phyloP scores from a whole-genome alignment of 148 eudicot species.

The Vaccinium macrocarpon region DNA sequence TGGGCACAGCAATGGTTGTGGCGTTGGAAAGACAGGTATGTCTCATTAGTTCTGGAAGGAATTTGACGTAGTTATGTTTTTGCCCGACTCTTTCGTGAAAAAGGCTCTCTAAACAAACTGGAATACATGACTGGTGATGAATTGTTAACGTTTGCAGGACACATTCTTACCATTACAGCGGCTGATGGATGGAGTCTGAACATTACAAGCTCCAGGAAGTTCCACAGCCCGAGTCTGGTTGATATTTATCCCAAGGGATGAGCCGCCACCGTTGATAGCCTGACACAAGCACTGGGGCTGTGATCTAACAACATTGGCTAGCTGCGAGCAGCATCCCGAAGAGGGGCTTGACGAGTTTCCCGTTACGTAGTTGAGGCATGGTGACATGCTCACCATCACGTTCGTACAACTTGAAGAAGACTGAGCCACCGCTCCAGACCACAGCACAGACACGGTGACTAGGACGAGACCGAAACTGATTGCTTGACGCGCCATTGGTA shows the following conservation, averaged over 20 bases:
- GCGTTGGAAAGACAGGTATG: not conserved
- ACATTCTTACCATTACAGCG: constrained; percentile 32
- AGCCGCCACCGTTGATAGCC: constrained; percentile 26
- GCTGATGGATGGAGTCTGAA: constrained; percentile 31
- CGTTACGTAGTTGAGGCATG: constrained; percentile 41
- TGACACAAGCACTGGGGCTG: constrained; percentile 46
- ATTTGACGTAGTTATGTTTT: not conserved
- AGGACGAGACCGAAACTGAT: constrained; percentile 14
- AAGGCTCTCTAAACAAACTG: not conserved
- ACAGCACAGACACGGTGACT: constrained; percentile 19
- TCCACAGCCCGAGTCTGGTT: constrained; percentile 36
- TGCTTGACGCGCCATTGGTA: constrained; percentile 27
- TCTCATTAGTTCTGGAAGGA: not conserved
- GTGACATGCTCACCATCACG: constrained; percentile 41
- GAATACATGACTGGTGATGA: not conserved
- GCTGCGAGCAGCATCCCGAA: constrained; percentile 42
- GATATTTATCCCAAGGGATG: constrained; percentile 29
- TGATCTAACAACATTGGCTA: constrained; percentile 31
- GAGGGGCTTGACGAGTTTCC: constrained; percentile 40
- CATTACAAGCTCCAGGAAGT: constrained; percentile 36
- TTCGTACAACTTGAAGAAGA: constrained; percentile 33
- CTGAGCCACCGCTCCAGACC: constrained; percentile 24
- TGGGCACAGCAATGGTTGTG: not conserved
- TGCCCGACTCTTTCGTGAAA: not conserved
- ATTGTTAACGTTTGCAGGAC: not conserved